Evolutionary conservation across 2,329 filamentous ascomycete species (phyloP).

Genomic region (Emydomyces testavorans): DNA sequence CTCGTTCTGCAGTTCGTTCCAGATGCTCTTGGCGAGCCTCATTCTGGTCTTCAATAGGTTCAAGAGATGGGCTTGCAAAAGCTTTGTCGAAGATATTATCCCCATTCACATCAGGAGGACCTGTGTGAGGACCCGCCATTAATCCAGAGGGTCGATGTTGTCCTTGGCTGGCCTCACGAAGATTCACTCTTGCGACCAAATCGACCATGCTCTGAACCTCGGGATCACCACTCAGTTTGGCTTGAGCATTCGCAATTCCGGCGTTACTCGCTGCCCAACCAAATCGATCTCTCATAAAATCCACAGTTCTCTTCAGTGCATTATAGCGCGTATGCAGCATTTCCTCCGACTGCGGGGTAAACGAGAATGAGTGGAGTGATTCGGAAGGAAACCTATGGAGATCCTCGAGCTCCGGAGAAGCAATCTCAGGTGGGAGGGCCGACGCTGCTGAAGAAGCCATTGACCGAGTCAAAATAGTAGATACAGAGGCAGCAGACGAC

Average conservation of each 20-base stretch:
- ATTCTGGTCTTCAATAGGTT: not conserved
- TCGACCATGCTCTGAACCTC: conserved; percentile 89
- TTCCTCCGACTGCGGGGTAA: conserved; percentile 89
- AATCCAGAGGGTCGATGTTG: conserved; percentile 37
- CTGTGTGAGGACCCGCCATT: conserved; percentile 58
- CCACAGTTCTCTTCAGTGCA: conserved; percentile 82
- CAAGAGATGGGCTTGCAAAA: conserved; percentile 39
- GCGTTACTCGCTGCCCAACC: conserved; percentile 67
- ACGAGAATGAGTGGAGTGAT: conserved; percentile 95
- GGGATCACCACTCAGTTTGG: conserved; percentile 66
- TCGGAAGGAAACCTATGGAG: conserved; percentile 86
- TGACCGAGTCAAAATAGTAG: conserved; percentile 56
- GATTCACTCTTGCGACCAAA: conserved; percentile 65
- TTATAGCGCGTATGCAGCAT: conserved; percentile 84
- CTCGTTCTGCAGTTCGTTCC: conserved; percentile 1
- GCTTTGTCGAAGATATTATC: conserved; percentile 77
- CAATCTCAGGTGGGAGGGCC: conserved; percentile 49
- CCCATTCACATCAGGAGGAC: conserved; percentile 60
- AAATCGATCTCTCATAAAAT: conserved; percentile 90
- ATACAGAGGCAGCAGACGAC: conserved; percentile 50
- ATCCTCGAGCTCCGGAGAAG: conserved; percentile 69
- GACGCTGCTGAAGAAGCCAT: conserved; percentile 46
- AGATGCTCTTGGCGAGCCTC: conserved; percentile 4
- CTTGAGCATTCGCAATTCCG: conserved; percentile 70
- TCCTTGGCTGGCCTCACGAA: conserved; percentile 55